Base-by-base conservation (phyloP, 2,329 filamentous ascomycete species). In the Pseudogymnoascus sp. region DNA sequence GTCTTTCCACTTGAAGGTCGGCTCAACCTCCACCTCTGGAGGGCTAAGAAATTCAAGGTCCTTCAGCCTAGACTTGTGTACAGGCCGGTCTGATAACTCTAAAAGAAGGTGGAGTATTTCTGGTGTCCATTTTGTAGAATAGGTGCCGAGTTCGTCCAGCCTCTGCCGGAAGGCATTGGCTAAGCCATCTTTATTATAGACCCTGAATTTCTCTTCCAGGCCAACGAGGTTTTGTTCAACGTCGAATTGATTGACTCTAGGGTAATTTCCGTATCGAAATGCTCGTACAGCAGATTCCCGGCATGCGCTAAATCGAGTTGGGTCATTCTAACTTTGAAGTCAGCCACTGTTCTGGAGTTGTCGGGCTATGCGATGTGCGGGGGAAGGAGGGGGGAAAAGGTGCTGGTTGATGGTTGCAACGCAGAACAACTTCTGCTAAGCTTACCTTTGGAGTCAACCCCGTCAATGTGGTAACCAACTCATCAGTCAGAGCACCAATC, bases 161-260 rank as follows among this genome's bases (percentile, higher is more conserved):
- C 89, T 81, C 44, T 72, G 70, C 39, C 79, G 76, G 36, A 92
- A 76, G 5, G 85, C 86, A 71, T 92, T 86, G 10, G 91, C 91
- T 27, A 97, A 77, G 39, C 84, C 85, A 68, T 97, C 92, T 65
- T 90, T 85, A 70, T 89, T 87, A 58, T 91, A 81, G 61, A 97
- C 81, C 33, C 86, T 83, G 68, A 97, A 94, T 68, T 93, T 92
- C 76, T 97, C 94, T 67, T 92, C 87, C 2, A 97, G 79, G 0
- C 90, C 90, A 58, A 84, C 79, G 1, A 93, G 78, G 36, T 80
- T 81, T 38, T 81, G 81, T 39, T 82, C 77, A 17, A 92, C 83
- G 48, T 89, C 85, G 70, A 92, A 92, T 67, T 90, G 88, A 69
- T 93, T 90, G 1, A 87, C 90, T 38, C 88, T 83, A 35, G 83